These are phyloP conservation scores for Raffaelea albimanens DNA, from an alignment of 2,329 filamentous ascomycete species.

Conservation along the genomic window DNA sequence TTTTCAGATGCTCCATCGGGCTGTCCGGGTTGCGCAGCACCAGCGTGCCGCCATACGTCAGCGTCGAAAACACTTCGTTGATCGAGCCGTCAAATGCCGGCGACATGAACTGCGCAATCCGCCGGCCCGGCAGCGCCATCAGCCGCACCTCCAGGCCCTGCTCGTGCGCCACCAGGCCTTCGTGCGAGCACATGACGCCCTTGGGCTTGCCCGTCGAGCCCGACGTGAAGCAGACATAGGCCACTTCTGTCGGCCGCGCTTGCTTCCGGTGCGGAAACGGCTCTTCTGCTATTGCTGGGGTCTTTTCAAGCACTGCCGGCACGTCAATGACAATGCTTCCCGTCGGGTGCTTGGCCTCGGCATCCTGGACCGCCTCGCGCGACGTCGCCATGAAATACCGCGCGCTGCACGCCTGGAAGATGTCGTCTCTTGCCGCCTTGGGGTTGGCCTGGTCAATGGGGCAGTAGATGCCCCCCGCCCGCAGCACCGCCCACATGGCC, in stretches of 20 bases:
- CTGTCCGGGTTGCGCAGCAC: constrained; percentile 18
- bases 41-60: constrained; percentile 28
- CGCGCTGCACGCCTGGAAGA: not conserved
- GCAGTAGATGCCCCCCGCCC: constrained; percentile 22
- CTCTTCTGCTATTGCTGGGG: not conserved
- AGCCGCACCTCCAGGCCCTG: constrained; percentile 22
- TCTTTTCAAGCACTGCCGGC: not conserved
- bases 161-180: constrained; percentile 25
- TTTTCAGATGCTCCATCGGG: constrained; percentile 20
- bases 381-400: not conserved
- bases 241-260: constrained; percentile 8
- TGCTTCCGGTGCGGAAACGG: not conserved
- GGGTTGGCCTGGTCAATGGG: constrained; percentile 15
- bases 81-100: constrained; percentile 33
- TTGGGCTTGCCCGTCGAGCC: constrained; percentile 34
- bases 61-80: constrained; percentile 27
- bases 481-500: constrained; percentile 23
- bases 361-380: not conserved
- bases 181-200: constrained; percentile 26
- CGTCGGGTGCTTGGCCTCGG: not conserved
- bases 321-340: not conserved
- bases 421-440: not conserved
- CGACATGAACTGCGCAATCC: constrained; percentile 31
- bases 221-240: constrained; percentile 34
- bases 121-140: constrained; percentile 19